A percentile compares a stretch with the other conserved stretches of the same genome.
These are phyloP conservation scores for Amorphotheca resinae DNA, from an alignment of 495 filamentous ascomycete species.

Conservation along the genomic window DNA sequence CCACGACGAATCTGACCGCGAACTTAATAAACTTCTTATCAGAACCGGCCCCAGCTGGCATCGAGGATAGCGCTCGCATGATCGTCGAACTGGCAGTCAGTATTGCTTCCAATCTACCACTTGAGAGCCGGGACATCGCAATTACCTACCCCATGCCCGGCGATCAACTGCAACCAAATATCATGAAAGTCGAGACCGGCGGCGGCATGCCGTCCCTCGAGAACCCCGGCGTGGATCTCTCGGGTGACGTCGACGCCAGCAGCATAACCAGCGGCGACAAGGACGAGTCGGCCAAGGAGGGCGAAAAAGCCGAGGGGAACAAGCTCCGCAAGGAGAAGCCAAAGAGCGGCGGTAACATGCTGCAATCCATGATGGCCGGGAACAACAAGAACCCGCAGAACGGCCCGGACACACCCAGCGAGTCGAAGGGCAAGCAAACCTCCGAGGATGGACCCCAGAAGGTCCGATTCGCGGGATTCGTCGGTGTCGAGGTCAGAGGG, in stretches of 20 bases:
- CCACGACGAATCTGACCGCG: conserved; percentile 59
- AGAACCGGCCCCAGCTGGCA: conserved; percentile 51
- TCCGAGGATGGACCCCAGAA: conserved; percentile 33
- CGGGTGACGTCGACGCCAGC: conserved; percentile 32
- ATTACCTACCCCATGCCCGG: conserved; percentile 78
- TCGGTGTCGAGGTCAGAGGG: conserved; percentile 75
- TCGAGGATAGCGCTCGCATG: conserved; percentile 58
- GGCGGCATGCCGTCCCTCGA: conserved; percentile 53
- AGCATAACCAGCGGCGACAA: conserved; percentile 32
- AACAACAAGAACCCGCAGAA: conserved; percentile 17
- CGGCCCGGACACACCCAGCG: conserved; percentile 14
- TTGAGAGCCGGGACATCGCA: conserved; percentile 83
- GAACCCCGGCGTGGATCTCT: conserved; percentile 30
- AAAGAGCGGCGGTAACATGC: conserved; percentile 21
- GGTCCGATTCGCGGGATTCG: conserved; percentile 74
- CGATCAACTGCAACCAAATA: conserved; percentile 43
- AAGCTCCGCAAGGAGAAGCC: conserved; percentile 30
- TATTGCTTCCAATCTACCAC: conserved; percentile 73
- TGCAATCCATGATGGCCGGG: conserved; percentile 23
- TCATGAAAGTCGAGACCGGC: conserved; percentile 74
- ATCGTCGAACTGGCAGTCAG: conserved; percentile 87
- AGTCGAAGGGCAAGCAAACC: conserved; percentile 13
- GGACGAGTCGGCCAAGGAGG: conserved; percentile 21
- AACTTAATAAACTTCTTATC: conserved; percentile 57
- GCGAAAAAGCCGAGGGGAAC: conserved; percentile 22